phyloP scores from a whole-genome alignment of 2,329 filamentous ascomycete species.

The Trematosphaeria pertusa region DNA sequence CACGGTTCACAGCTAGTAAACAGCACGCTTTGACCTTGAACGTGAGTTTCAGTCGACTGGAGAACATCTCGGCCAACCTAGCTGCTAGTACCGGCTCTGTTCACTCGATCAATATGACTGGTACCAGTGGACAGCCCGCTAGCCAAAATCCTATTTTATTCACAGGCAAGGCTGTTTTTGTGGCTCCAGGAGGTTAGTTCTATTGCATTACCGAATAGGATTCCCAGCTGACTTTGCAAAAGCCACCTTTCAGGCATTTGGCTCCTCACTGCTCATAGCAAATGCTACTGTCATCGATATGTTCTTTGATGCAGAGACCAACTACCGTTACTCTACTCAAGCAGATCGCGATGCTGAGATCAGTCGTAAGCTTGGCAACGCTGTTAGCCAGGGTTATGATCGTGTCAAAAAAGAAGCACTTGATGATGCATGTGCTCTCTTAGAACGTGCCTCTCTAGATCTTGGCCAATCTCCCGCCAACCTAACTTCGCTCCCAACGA shows the following conservation, averaged over 20 bases:
- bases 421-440: slow-evolving; percentile 1
- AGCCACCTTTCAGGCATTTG: too few species aligned
- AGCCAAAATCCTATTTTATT: too few species aligned
- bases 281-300: slow-evolving; percentile 16
- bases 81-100: too few species aligned
- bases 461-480: slow-evolving; percentile 2
- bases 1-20: not conserved
- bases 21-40: not conserved
- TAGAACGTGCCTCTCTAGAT: slow-evolving; percentile 1
- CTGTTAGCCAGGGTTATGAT: slow-evolving; percentile 13
- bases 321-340: slow-evolving; percentile 12
- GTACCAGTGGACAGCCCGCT: too few species aligned
- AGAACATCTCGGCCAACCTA: too few species aligned
- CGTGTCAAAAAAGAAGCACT: slow-evolving; percentile 1
- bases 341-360: slow-evolving; percentile 15
- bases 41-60: not conserved
- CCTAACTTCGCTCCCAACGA: not conserved
- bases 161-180: not conserved
- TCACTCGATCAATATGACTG: too few species aligned
- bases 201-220: too few species aligned
- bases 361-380: slow-evolving; percentile 22
- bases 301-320: slow-evolving; percentile 21
- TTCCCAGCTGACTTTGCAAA: too few species aligned
- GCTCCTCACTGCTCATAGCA: too few species aligned
- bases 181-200: slow-evolving; percentile 1